These are phyloP conservation scores for Mycogone perniciosa DNA, from an alignment of 2,329 filamentous ascomycete species.

Conservation along the genomic window DNA sequence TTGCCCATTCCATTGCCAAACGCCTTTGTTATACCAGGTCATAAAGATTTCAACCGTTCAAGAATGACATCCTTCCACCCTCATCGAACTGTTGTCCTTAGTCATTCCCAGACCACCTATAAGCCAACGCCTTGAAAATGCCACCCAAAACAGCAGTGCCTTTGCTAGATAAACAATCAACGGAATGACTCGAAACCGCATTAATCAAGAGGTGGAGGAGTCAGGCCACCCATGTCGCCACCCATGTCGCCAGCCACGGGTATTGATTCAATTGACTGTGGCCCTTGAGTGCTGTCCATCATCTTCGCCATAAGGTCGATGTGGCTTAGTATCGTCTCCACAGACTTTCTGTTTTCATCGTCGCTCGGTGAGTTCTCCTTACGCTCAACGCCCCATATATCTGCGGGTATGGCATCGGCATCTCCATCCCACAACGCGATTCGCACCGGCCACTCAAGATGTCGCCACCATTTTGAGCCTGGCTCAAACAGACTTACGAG, in stretches of 20 bases:
- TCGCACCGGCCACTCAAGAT: conserved; percentile 54
- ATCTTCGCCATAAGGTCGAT: conserved; percentile 36
- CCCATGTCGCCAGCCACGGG: conserved; percentile 27
- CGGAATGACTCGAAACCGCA: not conserved
- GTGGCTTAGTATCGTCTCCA: conserved; percentile 33
- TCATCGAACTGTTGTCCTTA: not conserved
- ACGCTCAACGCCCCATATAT: conserved; percentile 51
- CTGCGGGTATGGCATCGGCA: conserved; percentile 43
- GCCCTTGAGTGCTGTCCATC: conserved; percentile 22
- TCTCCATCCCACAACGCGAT: conserved; percentile 52
- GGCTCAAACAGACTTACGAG: conserved; percentile 53
- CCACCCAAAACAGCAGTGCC: not conserved
- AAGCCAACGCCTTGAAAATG: conserved; percentile 7
- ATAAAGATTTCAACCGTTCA: not conserved
- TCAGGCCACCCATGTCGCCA: conserved; percentile 24
- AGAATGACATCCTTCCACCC: not conserved
- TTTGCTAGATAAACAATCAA: not conserved
- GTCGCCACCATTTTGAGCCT: conserved; percentile 54
- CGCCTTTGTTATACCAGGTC: not conserved
- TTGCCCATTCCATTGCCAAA: not conserved
- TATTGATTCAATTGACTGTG: conserved; percentile 22
- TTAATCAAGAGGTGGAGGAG: conserved; percentile 28
- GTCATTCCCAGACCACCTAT: not conserved
- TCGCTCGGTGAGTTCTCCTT: conserved; percentile 27
- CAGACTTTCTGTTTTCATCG: conserved; percentile 25